Base-by-base conservation (phyloP, 176 grass and related monocot species). In the Phyllostachys edulis region DNA sequence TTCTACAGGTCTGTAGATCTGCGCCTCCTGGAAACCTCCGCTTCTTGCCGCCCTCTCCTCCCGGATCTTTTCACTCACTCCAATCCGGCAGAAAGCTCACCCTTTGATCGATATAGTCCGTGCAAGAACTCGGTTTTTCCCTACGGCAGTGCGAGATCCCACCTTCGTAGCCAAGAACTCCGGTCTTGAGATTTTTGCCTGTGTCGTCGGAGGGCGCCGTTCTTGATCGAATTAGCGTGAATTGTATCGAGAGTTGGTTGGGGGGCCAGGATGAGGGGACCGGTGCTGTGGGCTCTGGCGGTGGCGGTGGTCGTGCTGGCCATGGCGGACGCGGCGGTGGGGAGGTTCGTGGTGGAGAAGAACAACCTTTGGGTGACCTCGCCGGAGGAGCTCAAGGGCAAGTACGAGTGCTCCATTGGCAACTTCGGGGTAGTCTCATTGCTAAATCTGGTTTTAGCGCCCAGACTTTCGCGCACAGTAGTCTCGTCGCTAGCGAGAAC, bases 341-440 rank as follows among this genome's bases (percentile, higher is more conserved):
- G 73, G 63, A 90, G 90, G 85, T 97, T 97, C 84, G 87, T 91
- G 81, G 94, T 97, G 81, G 94, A 97, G 94, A 97, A 93, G 81
- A 97, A 92, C 82, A 97, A 84, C 73, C 69, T 97, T 20, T 75
- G 85, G 76, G 84, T 97, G 17, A 97, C 89, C 54, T 97, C 91
- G 27, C 94, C 94, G 20, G 77, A 85, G 2, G 81, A 47, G 20
- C 78, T 97, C 72, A 91, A 93, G 83, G 91, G 89, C 62, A 90
- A 88, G 66, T 84, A 93, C 77, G 91, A 87, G 85, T 89, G 89
- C 85, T 89, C 94, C 81, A 97, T 97, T 82, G 94, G 91, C 18
- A 97, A 97, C 84, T 97, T 97, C 67, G 94, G 94, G 32, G 70
- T 97, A 37, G 36, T 37, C 36, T 37, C 36, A 4, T 37, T 4